phyloP scores from a whole-genome alignment of 192 early-diverging fungal genomes.

The Gamsiella multidivaricata region DNA sequence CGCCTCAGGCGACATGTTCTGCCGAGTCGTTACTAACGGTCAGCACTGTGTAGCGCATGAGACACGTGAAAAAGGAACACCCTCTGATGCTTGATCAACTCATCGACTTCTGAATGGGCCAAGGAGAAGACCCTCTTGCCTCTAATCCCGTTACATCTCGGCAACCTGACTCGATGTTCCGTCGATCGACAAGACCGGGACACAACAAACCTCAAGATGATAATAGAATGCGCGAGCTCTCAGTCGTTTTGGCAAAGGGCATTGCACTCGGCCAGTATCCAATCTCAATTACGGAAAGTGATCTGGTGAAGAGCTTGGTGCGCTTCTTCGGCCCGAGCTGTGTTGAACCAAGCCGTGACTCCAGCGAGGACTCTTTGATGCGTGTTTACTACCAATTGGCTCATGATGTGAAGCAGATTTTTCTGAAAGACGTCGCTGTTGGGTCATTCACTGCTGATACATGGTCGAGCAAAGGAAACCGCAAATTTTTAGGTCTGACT shows the following conservation, averaged over 20 bases:
- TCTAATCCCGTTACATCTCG: background rate
- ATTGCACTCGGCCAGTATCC: background rate
- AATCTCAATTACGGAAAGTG: background rate
- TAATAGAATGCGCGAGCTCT: background rate
- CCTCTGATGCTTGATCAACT: background rate
- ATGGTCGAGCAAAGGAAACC: background rate
- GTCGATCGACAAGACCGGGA: background rate
- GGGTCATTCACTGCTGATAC: constrained; percentile 9
- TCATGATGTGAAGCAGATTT: background rate
- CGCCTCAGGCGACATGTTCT: background rate
- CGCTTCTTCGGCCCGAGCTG: background rate
- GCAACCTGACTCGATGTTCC: too few relatives aligned
- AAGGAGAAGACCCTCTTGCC: background rate
- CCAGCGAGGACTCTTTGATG: background rate
- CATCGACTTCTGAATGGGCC: background rate
- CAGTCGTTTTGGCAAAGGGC: background rate
- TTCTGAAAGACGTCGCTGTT: background rate
- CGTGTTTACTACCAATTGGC: background rate
- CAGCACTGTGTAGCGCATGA: background rate
- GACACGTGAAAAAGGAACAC: background rate
- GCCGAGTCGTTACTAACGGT: background rate
- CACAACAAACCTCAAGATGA: background rate
- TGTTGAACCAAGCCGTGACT: background rate
- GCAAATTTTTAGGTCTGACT: background rate
- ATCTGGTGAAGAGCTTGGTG: background rate